Evolutionary conservation across 164 flowering plant species (phyloP).

Genomic region (Piper betle): DNA sequence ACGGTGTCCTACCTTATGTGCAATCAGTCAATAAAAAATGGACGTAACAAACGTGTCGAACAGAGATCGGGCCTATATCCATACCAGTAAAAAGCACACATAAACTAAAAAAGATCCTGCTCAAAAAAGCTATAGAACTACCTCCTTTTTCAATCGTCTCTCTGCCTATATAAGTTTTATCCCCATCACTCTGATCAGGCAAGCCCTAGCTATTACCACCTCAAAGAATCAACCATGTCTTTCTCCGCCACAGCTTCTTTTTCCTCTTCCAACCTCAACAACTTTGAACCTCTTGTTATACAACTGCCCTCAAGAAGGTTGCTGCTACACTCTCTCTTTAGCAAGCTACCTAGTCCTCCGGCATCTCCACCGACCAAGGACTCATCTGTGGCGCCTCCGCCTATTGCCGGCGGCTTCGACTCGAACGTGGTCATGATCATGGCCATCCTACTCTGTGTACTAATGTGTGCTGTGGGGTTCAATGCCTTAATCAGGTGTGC

Average conservation of each 20-base stretch:
- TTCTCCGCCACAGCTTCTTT: neutral
- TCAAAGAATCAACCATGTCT: slow-evolving; percentile 2
- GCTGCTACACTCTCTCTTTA: slow-evolving; percentile 24
- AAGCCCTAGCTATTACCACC: neutral
- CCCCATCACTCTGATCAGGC: neutral
- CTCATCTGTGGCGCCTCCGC: slow-evolving; percentile 6
- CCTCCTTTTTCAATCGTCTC: neutral
- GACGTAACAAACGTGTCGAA: too few species aligned
- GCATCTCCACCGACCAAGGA: slow-evolving; percentile 8
- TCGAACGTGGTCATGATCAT: slow-evolving; percentile 75
- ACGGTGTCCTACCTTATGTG: too few species aligned
- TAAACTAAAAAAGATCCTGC: too few species aligned
- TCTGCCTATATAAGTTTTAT: neutral
- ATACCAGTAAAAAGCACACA: too few species aligned
- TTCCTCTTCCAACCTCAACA: neutral
- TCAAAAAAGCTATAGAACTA: neutral
- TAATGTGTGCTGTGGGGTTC: slow-evolving; percentile 73
- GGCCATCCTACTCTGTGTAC: slow-evolving; percentile 69
- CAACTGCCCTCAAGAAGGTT: slow-evolving; percentile 31
- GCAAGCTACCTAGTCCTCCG: slow-evolving; percentile 5
- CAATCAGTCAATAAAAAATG: too few species aligned
- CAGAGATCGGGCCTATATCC: too few species aligned
- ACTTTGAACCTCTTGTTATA: neutral
- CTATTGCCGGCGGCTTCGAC: slow-evolving; percentile 36
- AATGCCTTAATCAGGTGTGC: slow-evolving; percentile 71